Evolutionary conservation across 2,329 filamentous ascomycete species (phyloP).

Genomic region (Didymella sp.): DNA sequence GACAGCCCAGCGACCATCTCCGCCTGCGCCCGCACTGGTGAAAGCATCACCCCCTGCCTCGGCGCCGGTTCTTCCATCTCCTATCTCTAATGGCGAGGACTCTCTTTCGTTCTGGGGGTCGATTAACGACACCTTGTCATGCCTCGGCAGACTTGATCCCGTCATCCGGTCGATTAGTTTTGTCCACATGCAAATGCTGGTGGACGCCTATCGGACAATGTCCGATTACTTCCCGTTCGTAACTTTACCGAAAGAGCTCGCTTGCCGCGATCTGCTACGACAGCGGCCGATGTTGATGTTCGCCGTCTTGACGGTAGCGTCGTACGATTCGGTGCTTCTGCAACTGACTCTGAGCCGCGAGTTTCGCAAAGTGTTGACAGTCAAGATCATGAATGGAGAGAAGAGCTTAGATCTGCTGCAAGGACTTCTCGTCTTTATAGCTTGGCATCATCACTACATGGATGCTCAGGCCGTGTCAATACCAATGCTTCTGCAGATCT

Average conservation of each 20-base stretch:
- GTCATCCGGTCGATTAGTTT: conserved; percentile 45
- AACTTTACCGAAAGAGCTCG: conserved; percentile 35
- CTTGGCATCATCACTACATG: conserved; percentile 50
- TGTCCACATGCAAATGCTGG: conserved; percentile 44
- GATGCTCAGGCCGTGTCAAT: conserved; percentile 44
- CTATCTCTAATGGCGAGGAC: conserved; percentile 34
- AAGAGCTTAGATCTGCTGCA: conserved; percentile 46
- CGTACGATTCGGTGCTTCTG: conserved; percentile 40
- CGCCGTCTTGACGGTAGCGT: conserved; percentile 44
- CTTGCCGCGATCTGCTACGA: conserved; percentile 39
- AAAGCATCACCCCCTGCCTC: conserved; percentile 25
- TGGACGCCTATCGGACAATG: conserved; percentile 45
- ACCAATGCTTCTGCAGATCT: conserved; percentile 45
- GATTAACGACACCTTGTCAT: conserved; percentile 42
- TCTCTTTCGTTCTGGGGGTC: conserved; percentile 44
- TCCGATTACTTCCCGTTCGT: conserved; percentile 48
- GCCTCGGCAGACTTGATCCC: conserved; percentile 42
- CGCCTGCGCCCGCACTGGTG: conserved; percentile 22
- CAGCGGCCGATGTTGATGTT: conserved; percentile 46
- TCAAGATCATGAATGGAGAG: conserved; percentile 47
- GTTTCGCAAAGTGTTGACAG: conserved; percentile 46
- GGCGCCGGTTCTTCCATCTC: conserved; percentile 33
- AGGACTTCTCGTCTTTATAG: conserved; percentile 44
- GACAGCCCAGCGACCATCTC: conserved; percentile 28
- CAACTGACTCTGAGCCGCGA: conserved; percentile 44